A percentile compares a stretch with the other conserved stretches of the same genome.
Conservation (phyloP, 1,284 basidiomycete genomes). For the Meira nashicola region DNA sequence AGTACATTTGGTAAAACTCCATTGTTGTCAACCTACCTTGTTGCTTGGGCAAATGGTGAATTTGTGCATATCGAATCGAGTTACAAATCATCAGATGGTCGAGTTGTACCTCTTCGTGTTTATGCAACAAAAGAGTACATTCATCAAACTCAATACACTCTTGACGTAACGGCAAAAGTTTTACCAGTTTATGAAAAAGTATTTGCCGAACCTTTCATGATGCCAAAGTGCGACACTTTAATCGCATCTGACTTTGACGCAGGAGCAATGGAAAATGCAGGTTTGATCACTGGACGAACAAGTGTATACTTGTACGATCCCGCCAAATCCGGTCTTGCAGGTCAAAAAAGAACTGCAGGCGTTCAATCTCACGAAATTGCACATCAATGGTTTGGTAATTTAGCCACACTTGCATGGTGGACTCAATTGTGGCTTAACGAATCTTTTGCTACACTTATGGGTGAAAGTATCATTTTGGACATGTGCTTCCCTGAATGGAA, state of each 20-base stretch:
- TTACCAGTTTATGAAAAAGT: conserved; percentile 85
- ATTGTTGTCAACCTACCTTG: conserved; percentile 81
- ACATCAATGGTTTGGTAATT: conserved; percentile 69
- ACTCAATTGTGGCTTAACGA: conserved; percentile 58
- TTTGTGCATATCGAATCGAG: conserved; percentile 71
- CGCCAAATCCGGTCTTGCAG: conserved; percentile 67
- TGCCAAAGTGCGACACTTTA: conserved; percentile 65
- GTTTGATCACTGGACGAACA: conserved; percentile 85
- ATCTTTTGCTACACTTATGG: conserved; percentile 80
- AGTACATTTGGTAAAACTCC: conserved; percentile 51
- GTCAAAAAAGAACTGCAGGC: conserved; percentile 73
- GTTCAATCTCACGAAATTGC: conserved; percentile 72
- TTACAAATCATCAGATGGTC: conserved; percentile 76
- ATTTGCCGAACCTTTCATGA: conserved; percentile 82
- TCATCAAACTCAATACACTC: conserved; percentile 68
- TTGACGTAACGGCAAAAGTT: conserved; percentile 81
- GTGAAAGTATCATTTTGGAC: conserved; percentile 84
- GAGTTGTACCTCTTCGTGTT: conserved; percentile 74
- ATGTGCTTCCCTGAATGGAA: conserved; percentile 58
- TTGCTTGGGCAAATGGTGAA: conserved; percentile 82
- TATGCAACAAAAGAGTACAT: conserved; percentile 81
- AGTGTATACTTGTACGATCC: conserved; percentile 77
- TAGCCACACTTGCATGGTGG: conserved; percentile 93
- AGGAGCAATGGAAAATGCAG: conserved; percentile 52
- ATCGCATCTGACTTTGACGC: conserved; percentile 71